phyloP scores from a whole-genome alignment of 2,329 filamentous ascomycete species.

The Calonectria fujianensis region DNA sequence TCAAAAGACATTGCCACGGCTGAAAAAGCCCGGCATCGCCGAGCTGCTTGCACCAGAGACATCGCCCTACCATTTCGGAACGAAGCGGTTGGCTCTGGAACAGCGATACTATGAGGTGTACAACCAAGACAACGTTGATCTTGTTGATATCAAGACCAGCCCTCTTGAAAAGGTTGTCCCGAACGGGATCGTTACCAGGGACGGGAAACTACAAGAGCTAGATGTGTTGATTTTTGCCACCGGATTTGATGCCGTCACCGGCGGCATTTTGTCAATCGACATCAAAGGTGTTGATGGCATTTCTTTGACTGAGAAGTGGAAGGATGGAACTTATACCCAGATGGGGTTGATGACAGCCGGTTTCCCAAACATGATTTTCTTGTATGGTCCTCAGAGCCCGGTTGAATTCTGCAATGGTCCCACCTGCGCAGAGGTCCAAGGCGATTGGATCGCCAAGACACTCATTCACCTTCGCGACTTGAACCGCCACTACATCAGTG shows the following conservation, averaged over 20 bases:
- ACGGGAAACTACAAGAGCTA: slow-evolving; percentile 23
- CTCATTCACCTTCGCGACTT: not conserved
- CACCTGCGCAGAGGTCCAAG: not conserved
- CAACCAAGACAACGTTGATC: slow-evolving; percentile 39
- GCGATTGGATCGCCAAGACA: slow-evolving; percentile 8
- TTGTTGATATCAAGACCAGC: slow-evolving; percentile 37
- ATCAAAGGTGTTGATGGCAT: not conserved
- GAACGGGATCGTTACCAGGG: not conserved
- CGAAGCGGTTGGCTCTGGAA: slow-evolving; percentile 38
- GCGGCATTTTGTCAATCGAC: slow-evolving; percentile 31
- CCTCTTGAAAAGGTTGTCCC: slow-evolving; percentile 12
- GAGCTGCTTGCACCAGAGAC: slow-evolving; percentile 26
- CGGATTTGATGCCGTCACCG: slow-evolving; percentile 45
- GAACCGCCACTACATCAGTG: not conserved
- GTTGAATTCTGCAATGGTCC: not conserved
- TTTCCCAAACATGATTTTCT: slow-evolving; percentile 31
- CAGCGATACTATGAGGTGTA: slow-evolving; percentile 42
- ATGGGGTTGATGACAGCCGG: slow-evolving; percentile 28
- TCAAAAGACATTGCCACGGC: slow-evolving; percentile 11
- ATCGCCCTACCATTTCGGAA: slow-evolving; percentile 35
- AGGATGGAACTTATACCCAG: slow-evolving; percentile 12
- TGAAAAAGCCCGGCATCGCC: not conserved
- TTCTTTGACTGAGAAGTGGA: slow-evolving; percentile 27
- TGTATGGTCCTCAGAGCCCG: slow-evolving; percentile 28
- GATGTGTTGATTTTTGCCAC: slow-evolving; percentile 42